Evolutionary conservation across 805 yeast genomes (phyloP).

Genomic region (Yamadazyma insecticola): DNA sequence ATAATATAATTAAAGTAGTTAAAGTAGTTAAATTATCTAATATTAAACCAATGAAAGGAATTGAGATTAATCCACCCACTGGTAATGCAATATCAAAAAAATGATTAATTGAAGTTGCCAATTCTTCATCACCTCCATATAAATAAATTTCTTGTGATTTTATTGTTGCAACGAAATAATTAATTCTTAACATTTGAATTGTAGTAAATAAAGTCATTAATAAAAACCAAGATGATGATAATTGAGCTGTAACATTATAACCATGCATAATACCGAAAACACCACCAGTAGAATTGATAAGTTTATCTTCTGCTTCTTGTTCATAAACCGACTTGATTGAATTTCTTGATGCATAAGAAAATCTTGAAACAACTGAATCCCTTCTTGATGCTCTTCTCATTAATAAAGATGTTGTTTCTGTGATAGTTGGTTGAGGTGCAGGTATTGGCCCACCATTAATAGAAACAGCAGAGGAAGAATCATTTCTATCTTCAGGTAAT

Average conservation of each 20-base stretch:
- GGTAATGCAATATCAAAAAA: slow-evolving; percentile 87
- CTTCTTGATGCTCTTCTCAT: slow-evolving; percentile 31
- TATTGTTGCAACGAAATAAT: slow-evolving; percentile 88
- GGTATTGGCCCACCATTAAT: neutral
- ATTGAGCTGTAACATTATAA: slow-evolving; percentile 43
- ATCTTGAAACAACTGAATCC: slow-evolving; percentile 32
- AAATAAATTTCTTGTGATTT: slow-evolving; percentile 76
- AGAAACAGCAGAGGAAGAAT: slow-evolving; percentile 6
- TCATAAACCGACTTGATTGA: slow-evolving; percentile 60
- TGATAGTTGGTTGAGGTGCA: slow-evolving; percentile 28
- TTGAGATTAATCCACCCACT: slow-evolving; percentile 78
- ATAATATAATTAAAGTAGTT: slow-evolving; percentile 48
- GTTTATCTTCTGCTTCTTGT: slow-evolving; percentile 56
- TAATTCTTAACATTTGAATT: slow-evolving; percentile 85
- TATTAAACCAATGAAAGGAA: slow-evolving; percentile 80
- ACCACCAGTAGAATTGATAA: slow-evolving; percentile 54
- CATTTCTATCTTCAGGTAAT: slow-evolving; percentile 32
- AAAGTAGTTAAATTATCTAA: slow-evolving; percentile 71
- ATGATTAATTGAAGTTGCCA: slow-evolving; percentile 58
- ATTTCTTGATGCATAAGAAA: slow-evolving; percentile 17
- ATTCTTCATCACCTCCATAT: slow-evolving; percentile 37
- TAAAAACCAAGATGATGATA: slow-evolving; percentile 67
- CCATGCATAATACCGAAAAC: slow-evolving; percentile 80
- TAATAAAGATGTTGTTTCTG: slow-evolving; percentile 38
- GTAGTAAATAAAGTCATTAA: slow-evolving; percentile 77